phyloP scores from a whole-genome alignment of 495 filamentous ascomycete species.

The Aspergillus campestris region DNA sequence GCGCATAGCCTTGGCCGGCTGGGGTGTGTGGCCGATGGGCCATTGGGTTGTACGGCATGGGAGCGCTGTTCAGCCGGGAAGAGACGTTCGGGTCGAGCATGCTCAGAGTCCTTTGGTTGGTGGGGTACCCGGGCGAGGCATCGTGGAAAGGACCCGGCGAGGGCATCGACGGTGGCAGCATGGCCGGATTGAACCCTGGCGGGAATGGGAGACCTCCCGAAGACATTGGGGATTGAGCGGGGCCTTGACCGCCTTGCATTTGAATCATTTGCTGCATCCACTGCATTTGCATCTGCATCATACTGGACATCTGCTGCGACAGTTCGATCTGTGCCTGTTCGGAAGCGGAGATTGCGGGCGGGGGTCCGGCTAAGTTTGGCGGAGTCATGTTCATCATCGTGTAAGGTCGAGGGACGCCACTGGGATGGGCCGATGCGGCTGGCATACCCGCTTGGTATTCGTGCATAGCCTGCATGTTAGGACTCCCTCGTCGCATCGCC shows the following conservation, averaged over 20 bases:
- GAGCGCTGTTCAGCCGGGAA: constrained; percentile 39
- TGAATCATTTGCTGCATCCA: constrained; percentile 72
- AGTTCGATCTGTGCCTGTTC: constrained; percentile 78
- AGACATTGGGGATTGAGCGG: constrained; percentile 14
- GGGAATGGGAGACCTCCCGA: constrained; percentile 7
- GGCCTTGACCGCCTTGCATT: constrained; percentile 43
- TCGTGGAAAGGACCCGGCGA: constrained; percentile 14
- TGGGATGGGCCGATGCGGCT: constrained; percentile 17
- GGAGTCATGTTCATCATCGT: constrained; percentile 41
- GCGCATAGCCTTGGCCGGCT: constrained; percentile 45
- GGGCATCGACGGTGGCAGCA: constrained; percentile 40
- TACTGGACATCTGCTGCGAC: constrained; percentile 78
- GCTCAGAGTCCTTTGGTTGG: constrained; percentile 59
- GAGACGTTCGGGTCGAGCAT: constrained; percentile 69
- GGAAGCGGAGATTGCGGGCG: constrained; percentile 35
- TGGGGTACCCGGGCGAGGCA: constrained; percentile 12
- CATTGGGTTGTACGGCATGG: constrained; percentile 23
- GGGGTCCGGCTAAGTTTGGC: constrained; percentile 22
- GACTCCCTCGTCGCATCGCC: constrained; percentile 71
- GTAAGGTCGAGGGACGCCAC: constrained; percentile 36
- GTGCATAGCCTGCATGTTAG: constrained; percentile 49
- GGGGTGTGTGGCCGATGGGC: constrained; percentile 23
- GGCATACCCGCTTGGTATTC: constrained; percentile 30
- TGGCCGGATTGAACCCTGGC: constrained; percentile 10
- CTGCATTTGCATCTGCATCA: constrained; percentile 93